These are phyloP conservation scores for Nicotiana undulata DNA, from an alignment of 257 asterid genomes.

Conservation along the genomic window DNA sequence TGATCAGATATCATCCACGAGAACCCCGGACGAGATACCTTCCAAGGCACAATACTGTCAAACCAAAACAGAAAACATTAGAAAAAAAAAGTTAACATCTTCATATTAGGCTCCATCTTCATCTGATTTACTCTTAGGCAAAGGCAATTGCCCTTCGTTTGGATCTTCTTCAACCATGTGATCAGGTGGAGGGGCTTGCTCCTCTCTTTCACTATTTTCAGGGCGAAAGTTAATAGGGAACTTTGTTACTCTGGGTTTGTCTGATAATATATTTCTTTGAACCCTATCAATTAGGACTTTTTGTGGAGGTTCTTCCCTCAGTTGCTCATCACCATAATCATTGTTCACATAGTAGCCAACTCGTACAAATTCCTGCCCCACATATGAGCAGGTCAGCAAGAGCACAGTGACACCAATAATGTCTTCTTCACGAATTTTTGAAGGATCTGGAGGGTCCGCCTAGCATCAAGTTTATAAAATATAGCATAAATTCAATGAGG, in stretches of 20 bases:
- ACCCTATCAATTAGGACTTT: conserved; percentile 72
- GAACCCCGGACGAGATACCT: background rate
- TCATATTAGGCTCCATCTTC: conserved; percentile 26
- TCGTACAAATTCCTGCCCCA: conserved; percentile 89
- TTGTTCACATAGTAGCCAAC: conserved; percentile 94
- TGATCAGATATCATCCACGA: background rate
- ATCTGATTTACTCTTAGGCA: conserved; percentile 18
- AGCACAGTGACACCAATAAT: conserved; percentile 92
- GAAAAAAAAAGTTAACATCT: background rate
- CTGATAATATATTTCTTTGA: conserved; percentile 75
- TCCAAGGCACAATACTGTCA: background rate
- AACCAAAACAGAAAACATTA: background rate
- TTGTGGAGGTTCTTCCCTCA: conserved; percentile 84
- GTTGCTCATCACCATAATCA: conserved; percentile 79
- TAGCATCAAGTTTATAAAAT: conserved; percentile 21
- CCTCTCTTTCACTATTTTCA: conserved; percentile 57
- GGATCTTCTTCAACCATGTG: conserved; percentile 43
- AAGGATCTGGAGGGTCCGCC: conserved; percentile 98
- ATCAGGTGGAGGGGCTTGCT: conserved; percentile 48
- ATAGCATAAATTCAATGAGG: background rate
- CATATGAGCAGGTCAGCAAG: conserved; percentile 80
- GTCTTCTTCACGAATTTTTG: conserved; percentile 94
- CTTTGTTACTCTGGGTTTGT: conserved; percentile 92
- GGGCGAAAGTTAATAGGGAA: conserved; percentile 83
- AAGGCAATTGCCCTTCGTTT: conserved; percentile 35